A percentile compares a stretch with the other conserved stretches of the same genome.
Conservation (phyloP, 208 protist species). For the Trypanosoma platydactyli region DNA sequence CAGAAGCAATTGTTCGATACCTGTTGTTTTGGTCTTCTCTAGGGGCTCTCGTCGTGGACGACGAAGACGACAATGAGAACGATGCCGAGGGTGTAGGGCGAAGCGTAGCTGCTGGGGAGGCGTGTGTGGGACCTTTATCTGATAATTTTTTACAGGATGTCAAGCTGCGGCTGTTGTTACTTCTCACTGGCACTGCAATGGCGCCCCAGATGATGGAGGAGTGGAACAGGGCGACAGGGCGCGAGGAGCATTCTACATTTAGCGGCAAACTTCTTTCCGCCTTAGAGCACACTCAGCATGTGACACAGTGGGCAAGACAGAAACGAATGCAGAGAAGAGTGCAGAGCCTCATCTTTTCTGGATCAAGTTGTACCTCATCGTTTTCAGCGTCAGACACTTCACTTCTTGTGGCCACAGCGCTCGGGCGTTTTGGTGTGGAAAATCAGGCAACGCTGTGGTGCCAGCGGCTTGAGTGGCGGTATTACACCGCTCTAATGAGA, state of each 20-base stretch:
- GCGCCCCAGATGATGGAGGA: constrained; percentile 1
- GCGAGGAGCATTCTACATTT: background rate
- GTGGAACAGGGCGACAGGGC: background rate
- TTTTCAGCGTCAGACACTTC: background rate
- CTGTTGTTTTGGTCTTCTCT: constrained; percentile 20
- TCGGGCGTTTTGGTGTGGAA: constrained; percentile 16
- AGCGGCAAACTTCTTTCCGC: background rate
- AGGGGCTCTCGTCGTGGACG: constrained; percentile 11
- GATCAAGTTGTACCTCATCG: background rate
- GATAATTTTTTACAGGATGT: background rate
- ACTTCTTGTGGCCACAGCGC: background rate
- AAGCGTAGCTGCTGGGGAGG: background rate
- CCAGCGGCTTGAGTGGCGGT: constrained; percentile 20
- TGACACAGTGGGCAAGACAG: constrained; percentile 3
- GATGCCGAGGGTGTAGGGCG: background rate
- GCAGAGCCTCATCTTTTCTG: background rate
- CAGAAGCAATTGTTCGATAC: background rate
- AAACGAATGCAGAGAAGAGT: constrained; percentile 14
- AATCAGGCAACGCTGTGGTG: constrained; percentile 21
- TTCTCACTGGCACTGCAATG: background rate
- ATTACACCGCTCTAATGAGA: constrained; percentile 4
- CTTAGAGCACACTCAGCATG: constrained; percentile 11
- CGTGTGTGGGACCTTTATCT: background rate
- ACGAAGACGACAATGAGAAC: background rate
- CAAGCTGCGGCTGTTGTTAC: background rate